These are phyloP conservation scores for Flaveria trinervia DNA, from an alignment of 129 eudicot genomes.

Conservation along the genomic window DNA sequence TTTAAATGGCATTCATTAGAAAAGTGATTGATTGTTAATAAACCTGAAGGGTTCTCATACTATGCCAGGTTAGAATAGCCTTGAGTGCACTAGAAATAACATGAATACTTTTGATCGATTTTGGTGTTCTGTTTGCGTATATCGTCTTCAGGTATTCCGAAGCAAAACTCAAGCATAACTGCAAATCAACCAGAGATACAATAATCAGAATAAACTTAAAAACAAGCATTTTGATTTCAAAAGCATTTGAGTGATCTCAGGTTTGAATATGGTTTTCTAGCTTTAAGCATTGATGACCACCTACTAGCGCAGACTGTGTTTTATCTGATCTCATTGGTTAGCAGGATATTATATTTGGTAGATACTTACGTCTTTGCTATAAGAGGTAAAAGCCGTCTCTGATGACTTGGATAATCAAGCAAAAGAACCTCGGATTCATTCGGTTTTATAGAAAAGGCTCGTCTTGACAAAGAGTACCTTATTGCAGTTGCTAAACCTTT, in stretches of 20 bases:
- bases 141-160: conserved; percentile 61
- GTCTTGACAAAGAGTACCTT: conserved; percentile 77
- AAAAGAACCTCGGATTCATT: conserved; percentile 77
- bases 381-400: conserved; percentile 83
- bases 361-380: conserved; percentile 81
- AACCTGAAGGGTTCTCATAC: conserved; percentile 93
- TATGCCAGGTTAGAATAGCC: conserved; percentile 80
- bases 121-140: conserved; percentile 70
- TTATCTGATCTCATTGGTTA: background rate
- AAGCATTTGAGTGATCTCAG: background rate
- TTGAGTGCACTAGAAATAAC: conserved; percentile 87
- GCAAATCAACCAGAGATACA: conserved; percentile 19
- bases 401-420: conserved; percentile 96
- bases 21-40: background rate
- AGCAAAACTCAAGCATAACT: conserved; percentile 94
- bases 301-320: too few relatives aligned
- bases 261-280: background rate
- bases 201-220: background rate
- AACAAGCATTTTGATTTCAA: background rate
- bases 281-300: background rate
- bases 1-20: background rate
- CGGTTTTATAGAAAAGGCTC: conserved; percentile 77
- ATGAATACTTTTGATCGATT: conserved; percentile 65
- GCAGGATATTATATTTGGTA: background rate
- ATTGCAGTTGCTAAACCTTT: conserved; percentile 72